phyloP scores from a whole-genome alignment of 768 basidiomycete species.

The Austroboletus eburneus region DNA sequence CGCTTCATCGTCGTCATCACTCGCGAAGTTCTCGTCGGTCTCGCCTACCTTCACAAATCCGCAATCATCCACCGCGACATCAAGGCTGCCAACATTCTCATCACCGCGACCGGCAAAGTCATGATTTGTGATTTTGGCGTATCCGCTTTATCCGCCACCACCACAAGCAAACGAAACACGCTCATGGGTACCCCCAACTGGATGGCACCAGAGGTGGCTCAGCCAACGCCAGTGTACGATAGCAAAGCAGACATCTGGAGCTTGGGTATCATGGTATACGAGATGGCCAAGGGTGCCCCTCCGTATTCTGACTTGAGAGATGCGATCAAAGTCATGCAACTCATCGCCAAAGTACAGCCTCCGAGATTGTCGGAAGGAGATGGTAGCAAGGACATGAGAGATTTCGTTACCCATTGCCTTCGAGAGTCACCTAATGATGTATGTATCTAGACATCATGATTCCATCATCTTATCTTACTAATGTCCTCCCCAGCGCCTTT shows the following conservation, averaged over 20 bases:
- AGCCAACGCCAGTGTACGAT: constrained; percentile 85
- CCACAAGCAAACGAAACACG: constrained; percentile 90
- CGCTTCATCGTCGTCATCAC: constrained; percentile 83
- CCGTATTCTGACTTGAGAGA: constrained; percentile 85
- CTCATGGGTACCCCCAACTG: constrained; percentile 97
- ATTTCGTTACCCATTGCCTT: constrained; percentile 81
- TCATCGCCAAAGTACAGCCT: constrained; percentile 83
- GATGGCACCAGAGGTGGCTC: constrained; percentile 99
- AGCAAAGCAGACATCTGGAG: constrained; percentile 99
- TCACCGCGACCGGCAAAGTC: constrained; percentile 84
- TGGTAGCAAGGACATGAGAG: constrained; percentile 81
- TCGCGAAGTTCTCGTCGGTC: constrained; percentile 82
- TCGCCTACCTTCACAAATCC: constrained; percentile 89
- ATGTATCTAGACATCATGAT: constrained; percentile 19
- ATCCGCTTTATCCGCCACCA: constrained; percentile 81
- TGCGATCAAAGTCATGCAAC: constrained; percentile 79
- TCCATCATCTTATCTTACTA: constrained; percentile 5
- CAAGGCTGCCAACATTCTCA: constrained; percentile 94
- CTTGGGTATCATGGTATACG: constrained; percentile 91
- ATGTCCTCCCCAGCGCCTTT: constrained; percentile 55
- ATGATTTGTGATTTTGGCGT: constrained; percentile 99
- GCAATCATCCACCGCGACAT: constrained; percentile 96
- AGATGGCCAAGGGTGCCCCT: constrained; percentile 95
- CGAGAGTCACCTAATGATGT: constrained; percentile 80
- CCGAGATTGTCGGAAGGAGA: constrained; percentile 74